Base-by-base conservation (phyloP, 2,329 filamentous ascomycete genomes). In the Cordyceps javanica region DNA sequence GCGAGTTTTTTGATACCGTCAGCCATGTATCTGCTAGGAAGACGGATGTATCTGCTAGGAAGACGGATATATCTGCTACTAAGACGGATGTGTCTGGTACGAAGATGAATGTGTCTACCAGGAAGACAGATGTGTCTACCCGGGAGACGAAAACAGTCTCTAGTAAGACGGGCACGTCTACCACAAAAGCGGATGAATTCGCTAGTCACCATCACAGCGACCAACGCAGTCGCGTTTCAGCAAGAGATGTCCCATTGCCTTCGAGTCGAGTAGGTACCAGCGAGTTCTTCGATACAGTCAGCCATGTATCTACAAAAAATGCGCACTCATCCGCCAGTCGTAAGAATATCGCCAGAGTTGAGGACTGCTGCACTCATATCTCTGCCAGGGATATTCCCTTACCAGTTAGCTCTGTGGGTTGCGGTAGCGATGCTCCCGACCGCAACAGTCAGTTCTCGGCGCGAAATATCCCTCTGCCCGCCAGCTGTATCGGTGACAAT, bases 331-430 rank as follows among this genome's bases (percentile, higher is more conserved):
- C 25, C 16, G 25, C 34, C 5, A 39, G 32, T 9, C 32, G 23
- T 30, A 55, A 34, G 34, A 25, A 41, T 48, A 21, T 8, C 23
- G 25, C 13, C 25, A 16, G 42, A 10, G 16, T 7, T 23, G 44
- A 34, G 19, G 48, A 39, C 13, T 26, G 14, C 13, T 41, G 55
- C 11, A 71, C 64, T 30, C 63, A 66, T 41, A 61, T 66, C 13
- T 67, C 68, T 3, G 67, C 74, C 10, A 70, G 69, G 26, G 62
- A 73, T 23, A 64, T 75, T 16, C 67, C 73, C n/a, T 65, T 77
- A 25, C 75, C 78, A 1, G 64, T 66, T 23, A 79, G 77, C 56
- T 68, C 68, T 2, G 68, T 69, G 3, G 75, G 75, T 10, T 73
- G 71, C 55, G 74, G 74, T 53, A 68, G 73, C 39, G 70, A 68